A percentile compares a stretch with the other conserved stretches of the same genome.
Evolutionary conservation across 805 yeast species (phyloP).

Genomic region (Suhomyces xylopsoci): DNA sequence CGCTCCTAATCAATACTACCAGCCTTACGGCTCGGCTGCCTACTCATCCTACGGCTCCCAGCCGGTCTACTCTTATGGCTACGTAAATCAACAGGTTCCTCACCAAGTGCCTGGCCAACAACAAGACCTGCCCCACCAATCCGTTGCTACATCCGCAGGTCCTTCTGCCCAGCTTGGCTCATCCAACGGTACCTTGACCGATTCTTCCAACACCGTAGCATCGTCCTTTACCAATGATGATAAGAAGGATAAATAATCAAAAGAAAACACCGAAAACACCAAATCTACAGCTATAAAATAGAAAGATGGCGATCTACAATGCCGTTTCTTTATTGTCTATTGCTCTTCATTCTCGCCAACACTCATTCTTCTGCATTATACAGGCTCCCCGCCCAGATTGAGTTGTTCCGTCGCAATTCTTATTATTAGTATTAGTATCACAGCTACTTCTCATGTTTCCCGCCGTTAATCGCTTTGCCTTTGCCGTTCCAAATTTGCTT

Average conservation of each 20-base stretch:
- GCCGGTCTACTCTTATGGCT: conserved; percentile 13
- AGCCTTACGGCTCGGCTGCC: conserved; percentile 11
- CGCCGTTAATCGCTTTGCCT: background rate
- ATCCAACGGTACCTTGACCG: background rate
- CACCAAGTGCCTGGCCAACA: conserved; percentile 3
- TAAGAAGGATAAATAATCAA: conserved; percentile 1
- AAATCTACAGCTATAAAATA: background rate
- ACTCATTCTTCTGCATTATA: background rate
- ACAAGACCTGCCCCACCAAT: conserved; percentile 1
- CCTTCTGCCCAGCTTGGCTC: background rate
- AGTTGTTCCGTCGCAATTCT: background rate
- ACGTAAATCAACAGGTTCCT: conserved; percentile 1
- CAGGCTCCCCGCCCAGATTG: background rate
- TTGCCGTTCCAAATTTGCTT: background rate
- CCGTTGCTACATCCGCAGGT: background rate
- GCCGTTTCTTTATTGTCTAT: background rate
- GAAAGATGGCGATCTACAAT: background rate
- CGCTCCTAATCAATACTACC: conserved; percentile 19
- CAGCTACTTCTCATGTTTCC: background rate
- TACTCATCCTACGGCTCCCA: conserved; percentile 16
- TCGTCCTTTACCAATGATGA: background rate
- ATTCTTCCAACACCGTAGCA: background rate
- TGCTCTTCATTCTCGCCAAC: background rate
- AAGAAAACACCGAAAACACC: background rate
- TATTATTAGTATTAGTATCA: background rate